Percentiles rank a stretch among this genome's conserved stretches.
Evolutionary conservation across 805 yeast genomes (phyloP).

Genomic region (Teunomyces stri): DNA sequence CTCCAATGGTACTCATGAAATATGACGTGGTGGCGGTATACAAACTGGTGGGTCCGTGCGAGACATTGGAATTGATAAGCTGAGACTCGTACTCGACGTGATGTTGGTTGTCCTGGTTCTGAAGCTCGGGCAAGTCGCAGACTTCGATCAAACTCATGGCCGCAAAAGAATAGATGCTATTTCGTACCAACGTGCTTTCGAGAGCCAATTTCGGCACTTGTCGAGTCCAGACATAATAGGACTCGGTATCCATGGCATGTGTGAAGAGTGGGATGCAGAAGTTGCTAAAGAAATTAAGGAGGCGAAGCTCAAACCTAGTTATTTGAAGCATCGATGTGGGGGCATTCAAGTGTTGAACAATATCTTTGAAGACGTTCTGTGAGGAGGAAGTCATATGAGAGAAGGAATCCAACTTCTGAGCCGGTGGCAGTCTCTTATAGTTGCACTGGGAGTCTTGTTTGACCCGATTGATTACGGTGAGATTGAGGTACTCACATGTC

Average conservation of each 20-base stretch:
- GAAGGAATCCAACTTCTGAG: conserved; percentile 13
- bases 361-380: not conserved
- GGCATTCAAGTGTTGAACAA: conserved; percentile 10
- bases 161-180: conserved; percentile 23
- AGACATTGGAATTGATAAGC: conserved; percentile 2
- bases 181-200: conserved; percentile 23
- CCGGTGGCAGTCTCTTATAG: too few relatives aligned
- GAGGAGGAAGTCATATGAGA: not conserved
- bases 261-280: conserved; percentile 27
- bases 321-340: conserved; percentile 17
- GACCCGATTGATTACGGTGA: not conserved
- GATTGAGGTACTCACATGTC: conserved; percentile 11
- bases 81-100: not conserved
- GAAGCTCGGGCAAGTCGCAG: conserved; percentile 21
- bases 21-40: conserved; percentile 12
- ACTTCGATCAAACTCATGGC: conserved; percentile 10
- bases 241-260: conserved; percentile 16
- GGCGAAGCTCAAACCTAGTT: conserved; percentile 22
- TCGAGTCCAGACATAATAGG: conserved; percentile 23
- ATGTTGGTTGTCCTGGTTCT: conserved; percentile 5
- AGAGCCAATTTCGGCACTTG: conserved; percentile 25
- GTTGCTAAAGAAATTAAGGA: conserved; percentile 26
- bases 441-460: too few relatives aligned
- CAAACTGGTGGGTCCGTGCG: not conserved
- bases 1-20: conserved; percentile 17